Conservation (phyloP, 179 eudicot species). For the Silene vulgaris region DNA sequence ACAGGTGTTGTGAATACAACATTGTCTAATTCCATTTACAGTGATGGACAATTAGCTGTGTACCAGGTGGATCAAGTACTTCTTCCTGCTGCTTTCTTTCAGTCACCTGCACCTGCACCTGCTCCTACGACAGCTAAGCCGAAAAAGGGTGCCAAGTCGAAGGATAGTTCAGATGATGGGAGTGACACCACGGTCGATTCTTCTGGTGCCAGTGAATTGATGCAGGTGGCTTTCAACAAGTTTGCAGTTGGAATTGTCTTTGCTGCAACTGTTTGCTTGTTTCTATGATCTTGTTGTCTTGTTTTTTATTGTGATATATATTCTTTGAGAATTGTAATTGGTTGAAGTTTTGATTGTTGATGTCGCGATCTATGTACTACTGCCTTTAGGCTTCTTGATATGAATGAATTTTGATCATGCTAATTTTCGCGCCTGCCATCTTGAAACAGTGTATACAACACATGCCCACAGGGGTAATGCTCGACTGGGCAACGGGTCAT, state of each 20-base stretch:
- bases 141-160: constrained; percentile 39
- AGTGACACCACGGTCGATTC: constrained; percentile 28
- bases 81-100: constrained; percentile 62
- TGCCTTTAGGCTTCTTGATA: constrained; percentile 20
- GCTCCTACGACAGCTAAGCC: constrained; percentile 44
- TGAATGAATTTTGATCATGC: constrained; percentile 5
- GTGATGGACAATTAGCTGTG: constrained; percentile 66
- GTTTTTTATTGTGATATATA: not conserved
- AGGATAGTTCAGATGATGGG: constrained; percentile 31
- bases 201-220: constrained; percentile 34
- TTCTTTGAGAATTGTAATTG: constrained; percentile 17
- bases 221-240: constrained; percentile 25
- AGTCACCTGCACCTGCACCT: constrained; percentile 52
- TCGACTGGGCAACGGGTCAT: not conserved
- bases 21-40: constrained; percentile 49
- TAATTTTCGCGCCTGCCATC: not conserved
- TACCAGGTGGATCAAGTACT: constrained; percentile 86
- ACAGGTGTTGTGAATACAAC: constrained; percentile 76
- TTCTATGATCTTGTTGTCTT: constrained; percentile 21
- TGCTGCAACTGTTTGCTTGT: constrained; percentile 22
- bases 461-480: not conserved
- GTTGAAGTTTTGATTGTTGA: constrained; percentile 31
- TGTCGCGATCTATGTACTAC: constrained; percentile 21
- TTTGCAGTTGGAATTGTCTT: constrained; percentile 21
- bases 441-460: not conserved